phyloP scores from a whole-genome alignment of 805 yeast genomes.

The Zygosaccharomyces gambellarensis region DNA sequence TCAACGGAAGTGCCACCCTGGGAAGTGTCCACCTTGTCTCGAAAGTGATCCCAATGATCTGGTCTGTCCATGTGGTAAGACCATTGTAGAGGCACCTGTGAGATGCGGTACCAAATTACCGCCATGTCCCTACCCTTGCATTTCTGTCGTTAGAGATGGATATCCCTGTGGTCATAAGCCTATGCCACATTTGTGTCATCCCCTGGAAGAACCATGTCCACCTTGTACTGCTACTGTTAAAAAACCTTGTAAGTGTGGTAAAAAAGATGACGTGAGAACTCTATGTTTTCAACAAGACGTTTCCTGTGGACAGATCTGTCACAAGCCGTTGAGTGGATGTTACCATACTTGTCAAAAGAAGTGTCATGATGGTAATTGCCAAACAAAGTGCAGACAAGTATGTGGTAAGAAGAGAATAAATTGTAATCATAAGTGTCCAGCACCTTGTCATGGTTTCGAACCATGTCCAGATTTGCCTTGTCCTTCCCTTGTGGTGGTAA shows the following conservation, averaged over 20 bases:
- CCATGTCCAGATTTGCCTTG: slow-evolving; percentile 56
- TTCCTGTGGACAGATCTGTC: slow-evolving; percentile 67
- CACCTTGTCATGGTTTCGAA: slow-evolving; percentile 58
- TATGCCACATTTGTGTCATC: slow-evolving; percentile 73
- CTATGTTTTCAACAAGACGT: slow-evolving; percentile 65
- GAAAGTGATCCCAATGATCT: slow-evolving; percentile 78
- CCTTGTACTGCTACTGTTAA: slow-evolving; percentile 62
- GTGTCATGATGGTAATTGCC: slow-evolving; percentile 64
- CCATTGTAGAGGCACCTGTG: slow-evolving; percentile 75
- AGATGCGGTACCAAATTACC: slow-evolving; percentile 73
- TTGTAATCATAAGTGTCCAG: slow-evolving; percentile 67
- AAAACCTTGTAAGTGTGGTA: slow-evolving; percentile 61
- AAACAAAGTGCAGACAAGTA: slow-evolving; percentile 48
- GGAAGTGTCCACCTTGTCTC: slow-evolving; percentile 74
- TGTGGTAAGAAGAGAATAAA: slow-evolving; percentile 50
- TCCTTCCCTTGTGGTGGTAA: slow-evolving; percentile 43
- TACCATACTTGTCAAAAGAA: slow-evolving; percentile 47
- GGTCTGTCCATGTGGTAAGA: slow-evolving; percentile 75
- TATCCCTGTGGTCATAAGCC: slow-evolving; percentile 66
- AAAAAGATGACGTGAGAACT: slow-evolving; percentile 45
- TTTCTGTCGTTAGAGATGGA: slow-evolving; percentile 37
- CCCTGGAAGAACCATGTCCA: slow-evolving; percentile 61
- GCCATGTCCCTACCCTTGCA: slow-evolving; percentile 62
- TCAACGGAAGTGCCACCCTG: slow-evolving; percentile 67
- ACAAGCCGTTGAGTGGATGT: slow-evolving; percentile 44